Conservation (phyloP, 78 protist genomes). For the Dictyostelium citrinum region DNA sequence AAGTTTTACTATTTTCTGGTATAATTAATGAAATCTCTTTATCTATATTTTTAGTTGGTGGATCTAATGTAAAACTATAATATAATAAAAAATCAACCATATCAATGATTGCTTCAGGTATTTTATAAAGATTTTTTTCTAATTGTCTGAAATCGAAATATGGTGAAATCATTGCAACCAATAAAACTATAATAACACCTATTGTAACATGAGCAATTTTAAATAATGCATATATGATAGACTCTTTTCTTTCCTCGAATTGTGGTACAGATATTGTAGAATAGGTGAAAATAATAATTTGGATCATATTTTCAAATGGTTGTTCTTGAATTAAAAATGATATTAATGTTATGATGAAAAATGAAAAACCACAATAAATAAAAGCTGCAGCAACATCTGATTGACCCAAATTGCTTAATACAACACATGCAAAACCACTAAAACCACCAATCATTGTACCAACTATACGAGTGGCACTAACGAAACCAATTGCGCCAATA, state of each 20-base stretch:
- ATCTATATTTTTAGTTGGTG: not conserved
- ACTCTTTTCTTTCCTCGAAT: not conserved
- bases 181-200: not conserved
- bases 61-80: not conserved
- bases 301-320: not conserved
- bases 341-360: not conserved
- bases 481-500: not conserved
- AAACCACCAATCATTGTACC: constrained; percentile 12
- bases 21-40: not conserved
- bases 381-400: not conserved
- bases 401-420: not conserved
- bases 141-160: not conserved
- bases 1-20: not conserved
- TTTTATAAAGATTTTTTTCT: not conserved
- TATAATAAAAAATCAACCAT: not conserved
- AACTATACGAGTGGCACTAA: not conserved
- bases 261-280: not conserved
- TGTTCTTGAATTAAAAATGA: not conserved
- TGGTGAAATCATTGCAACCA: constrained; percentile 9
- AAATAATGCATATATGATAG: constrained; percentile 7
- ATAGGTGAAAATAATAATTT: constrained; percentile 4
- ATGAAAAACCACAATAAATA: not conserved
- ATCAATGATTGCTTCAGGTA: not conserved
- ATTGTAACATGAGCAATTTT: constrained; percentile 8
- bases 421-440: not conserved